Conservation (phyloP, 495 filamentous ascomycete species). For the Annulohypoxylon stygium region DNA sequence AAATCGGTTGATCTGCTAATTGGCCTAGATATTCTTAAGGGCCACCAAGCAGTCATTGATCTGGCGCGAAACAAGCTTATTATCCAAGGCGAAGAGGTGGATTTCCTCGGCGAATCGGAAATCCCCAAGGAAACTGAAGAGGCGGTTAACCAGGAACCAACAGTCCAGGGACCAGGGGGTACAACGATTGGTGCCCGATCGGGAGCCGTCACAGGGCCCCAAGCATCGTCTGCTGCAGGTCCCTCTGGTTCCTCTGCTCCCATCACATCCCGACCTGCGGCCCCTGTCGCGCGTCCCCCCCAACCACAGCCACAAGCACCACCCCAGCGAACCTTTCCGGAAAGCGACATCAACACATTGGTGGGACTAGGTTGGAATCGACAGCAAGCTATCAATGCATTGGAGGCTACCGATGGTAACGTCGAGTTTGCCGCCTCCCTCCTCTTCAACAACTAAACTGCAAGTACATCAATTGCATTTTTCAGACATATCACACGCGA, state of each 20-base stretch:
- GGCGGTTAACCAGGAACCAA: slow-evolving; percentile 81
- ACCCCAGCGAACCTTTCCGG: slow-evolving; percentile 61
- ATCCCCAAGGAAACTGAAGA: slow-evolving; percentile 86
- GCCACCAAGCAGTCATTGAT: slow-evolving; percentile 94
- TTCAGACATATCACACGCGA: slow-evolving; percentile 8
- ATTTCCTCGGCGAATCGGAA: slow-evolving; percentile 91
- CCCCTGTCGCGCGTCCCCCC: slow-evolving; percentile 54
- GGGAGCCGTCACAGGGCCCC: slow-evolving; percentile 80
- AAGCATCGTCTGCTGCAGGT: slow-evolving; percentile 46
- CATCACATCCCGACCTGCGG: slow-evolving; percentile 49
- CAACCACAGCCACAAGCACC: slow-evolving; percentile 49
- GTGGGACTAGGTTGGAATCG: slow-evolving; percentile 83
- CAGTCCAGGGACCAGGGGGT: slow-evolving; percentile 85
- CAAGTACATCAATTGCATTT: slow-evolving; percentile 11
- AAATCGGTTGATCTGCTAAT: slow-evolving; percentile 96
- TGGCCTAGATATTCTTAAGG: slow-evolving; percentile 94
- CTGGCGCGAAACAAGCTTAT: slow-evolving; percentile 81
- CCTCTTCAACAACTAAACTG: slow-evolving; percentile 70
- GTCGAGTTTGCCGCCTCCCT: slow-evolving; percentile 88
- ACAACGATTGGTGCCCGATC: slow-evolving; percentile 85
- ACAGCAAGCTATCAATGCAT: slow-evolving; percentile 80
- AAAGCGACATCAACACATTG: slow-evolving; percentile 76
- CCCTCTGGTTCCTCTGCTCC: slow-evolving; percentile 45
- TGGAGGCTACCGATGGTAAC: slow-evolving; percentile 87
- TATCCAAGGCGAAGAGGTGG: slow-evolving; percentile 88